Evolutionary conservation across 768 basidiomycete genomes (phyloP), one percentile per base, ranked within the genome.

Genomic region (Auricularia auricula-judae): DNA sequence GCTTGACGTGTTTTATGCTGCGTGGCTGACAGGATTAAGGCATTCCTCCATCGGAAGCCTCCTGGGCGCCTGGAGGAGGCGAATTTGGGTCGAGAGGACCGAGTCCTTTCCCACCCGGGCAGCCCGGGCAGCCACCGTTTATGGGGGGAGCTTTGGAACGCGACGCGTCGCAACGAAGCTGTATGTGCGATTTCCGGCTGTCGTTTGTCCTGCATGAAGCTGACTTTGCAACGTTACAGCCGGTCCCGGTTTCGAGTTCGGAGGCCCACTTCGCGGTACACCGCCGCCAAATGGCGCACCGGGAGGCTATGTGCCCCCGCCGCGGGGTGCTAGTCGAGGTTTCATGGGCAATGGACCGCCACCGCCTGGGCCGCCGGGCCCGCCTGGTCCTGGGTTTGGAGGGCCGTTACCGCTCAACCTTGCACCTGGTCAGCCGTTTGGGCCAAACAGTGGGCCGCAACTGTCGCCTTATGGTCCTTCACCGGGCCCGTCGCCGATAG

Each of bases 371-470:
- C 63, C 63, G 7, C 47, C 53, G 7, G 63, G 63, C 29, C 56
- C 56, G 8, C 43, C 53, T 18, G 64, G 64, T 21, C 59, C 59
- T 60, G 63, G 63, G 59, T 21, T 36, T 33, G 61, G 61, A 8
- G 67, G 68, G 36, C 76, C 77, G 62, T 74, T 73, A 3, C 80
- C 81, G 1, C 56, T 59, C 23, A 59, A 59, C 1, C 56, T 59
- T 14, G 56, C 23, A 1, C 56, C 56, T 29, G 29, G 34, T 12
- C 18, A 54, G n/a, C 53, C 18, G n/a, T 54, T n/a, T 54, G 53
- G 18, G 11, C 7, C 7, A 1, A 21, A 5, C 33, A 29, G 56
- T 14, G 21, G 47, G 10, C 39, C 39, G 3, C 56, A 59, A 35
- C 21, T 35, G 56, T 59, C 56, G 23, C 56, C 56, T 5, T 59